These are phyloP conservation scores for Euclidium syriacum DNA, from an alignment of 345 rosid genomes.

Conservation along the genomic window DNA sequence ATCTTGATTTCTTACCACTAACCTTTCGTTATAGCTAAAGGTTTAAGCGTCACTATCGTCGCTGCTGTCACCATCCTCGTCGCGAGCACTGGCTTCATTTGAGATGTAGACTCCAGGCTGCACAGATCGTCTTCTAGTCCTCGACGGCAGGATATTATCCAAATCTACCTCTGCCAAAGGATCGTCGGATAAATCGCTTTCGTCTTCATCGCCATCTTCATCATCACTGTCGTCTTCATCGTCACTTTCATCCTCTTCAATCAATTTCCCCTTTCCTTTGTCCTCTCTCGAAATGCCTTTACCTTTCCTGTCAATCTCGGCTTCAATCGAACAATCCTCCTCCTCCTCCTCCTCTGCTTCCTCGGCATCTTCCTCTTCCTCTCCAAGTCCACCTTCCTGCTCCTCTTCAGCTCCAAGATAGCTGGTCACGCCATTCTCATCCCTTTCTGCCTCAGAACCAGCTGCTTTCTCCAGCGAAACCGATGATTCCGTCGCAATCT, in stretches of 20 bases:
- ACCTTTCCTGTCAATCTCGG: conserved; percentile 45
- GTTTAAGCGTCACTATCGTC: conserved; percentile 42
- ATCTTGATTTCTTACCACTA: conserved; percentile 6
- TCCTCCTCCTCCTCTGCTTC: conserved; percentile 20
- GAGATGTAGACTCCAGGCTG: conserved; percentile 56
- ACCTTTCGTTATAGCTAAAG: conserved; percentile 16
- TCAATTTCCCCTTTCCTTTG: conserved; percentile 38
- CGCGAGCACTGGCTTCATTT: conserved; percentile 21
- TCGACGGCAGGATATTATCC: conserved; percentile 81
- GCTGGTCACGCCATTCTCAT: neutral
- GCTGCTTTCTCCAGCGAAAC: conserved; percentile 9
- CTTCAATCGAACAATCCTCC: conserved; percentile 28
- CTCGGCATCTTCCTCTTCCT: conserved; percentile 1
- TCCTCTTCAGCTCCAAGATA: conserved; percentile 20
- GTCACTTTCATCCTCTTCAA: conserved; percentile 44
- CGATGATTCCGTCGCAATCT: conserved; percentile 12
- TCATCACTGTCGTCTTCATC: conserved; percentile 45
- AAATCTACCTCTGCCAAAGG: conserved; percentile 94
- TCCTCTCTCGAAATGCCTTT: conserved; percentile 43
- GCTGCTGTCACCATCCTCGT: conserved; percentile 31
- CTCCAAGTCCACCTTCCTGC: conserved; percentile 3
- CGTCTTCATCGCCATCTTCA: conserved; percentile 39
- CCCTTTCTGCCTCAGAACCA: neutral
- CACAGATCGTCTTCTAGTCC: conserved; percentile 57
- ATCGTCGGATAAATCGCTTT: conserved; percentile 78